phyloP scores from a whole-genome alignment of 2,329 filamentous ascomycete species.

The Trichophyton simii region DNA sequence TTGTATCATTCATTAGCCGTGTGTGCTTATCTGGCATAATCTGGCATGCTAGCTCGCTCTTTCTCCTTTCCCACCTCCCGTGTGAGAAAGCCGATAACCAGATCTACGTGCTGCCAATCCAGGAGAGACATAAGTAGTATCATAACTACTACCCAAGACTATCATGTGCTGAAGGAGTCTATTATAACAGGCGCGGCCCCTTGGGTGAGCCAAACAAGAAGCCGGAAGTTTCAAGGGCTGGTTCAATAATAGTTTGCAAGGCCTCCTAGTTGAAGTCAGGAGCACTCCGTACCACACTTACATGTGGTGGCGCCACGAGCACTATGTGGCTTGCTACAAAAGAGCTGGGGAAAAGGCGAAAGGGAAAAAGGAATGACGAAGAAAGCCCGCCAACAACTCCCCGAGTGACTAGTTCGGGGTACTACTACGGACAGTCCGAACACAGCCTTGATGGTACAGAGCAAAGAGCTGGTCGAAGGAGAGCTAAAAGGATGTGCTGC shows the following conservation, averaged over 20 bases:
- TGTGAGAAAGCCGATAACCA: not conserved
- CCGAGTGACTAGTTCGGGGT: not conserved
- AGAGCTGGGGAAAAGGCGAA: not conserved
- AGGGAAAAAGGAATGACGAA: not conserved
- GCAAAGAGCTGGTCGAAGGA: not conserved
- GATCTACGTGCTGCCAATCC: not conserved
- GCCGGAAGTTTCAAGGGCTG: not conserved
- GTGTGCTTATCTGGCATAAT: not conserved
- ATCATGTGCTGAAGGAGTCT: not conserved
- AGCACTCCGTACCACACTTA: not conserved
- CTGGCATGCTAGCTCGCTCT: not conserved
- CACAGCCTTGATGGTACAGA: not conserved
- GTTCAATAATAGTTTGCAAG: not conserved
- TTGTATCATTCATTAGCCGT: too few relatives aligned
- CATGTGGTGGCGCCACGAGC: not conserved
- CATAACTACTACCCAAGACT: not conserved
- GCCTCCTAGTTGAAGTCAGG: not conserved
- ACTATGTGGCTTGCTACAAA: not conserved
- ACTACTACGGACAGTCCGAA: not conserved
- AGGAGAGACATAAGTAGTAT: not conserved
- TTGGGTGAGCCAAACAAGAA: not conserved
- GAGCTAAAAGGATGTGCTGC: not conserved
- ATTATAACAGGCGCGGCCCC: not conserved
- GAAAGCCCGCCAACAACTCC: not conserved
- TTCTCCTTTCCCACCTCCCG: not conserved